Evolutionary conservation across 2,329 filamentous ascomycete species (phyloP).

Genomic region (Myriosclerotinia curreyana): DNA sequence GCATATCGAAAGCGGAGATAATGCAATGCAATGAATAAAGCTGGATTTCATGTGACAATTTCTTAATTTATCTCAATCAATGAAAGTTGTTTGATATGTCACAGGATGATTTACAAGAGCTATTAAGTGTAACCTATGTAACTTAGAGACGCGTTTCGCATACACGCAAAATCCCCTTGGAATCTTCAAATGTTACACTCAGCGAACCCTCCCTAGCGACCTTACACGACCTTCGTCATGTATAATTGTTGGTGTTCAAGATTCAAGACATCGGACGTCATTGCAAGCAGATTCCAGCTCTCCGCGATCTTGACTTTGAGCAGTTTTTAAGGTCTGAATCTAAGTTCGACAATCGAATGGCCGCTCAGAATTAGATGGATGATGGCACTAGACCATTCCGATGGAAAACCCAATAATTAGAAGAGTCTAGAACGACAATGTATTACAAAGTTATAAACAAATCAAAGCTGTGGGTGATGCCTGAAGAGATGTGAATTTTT

Average conservation of each 20-base stretch:
- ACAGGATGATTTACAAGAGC: background rate
- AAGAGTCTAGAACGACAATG: background rate
- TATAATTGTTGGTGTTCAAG: background rate
- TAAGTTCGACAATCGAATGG: too few species aligned
- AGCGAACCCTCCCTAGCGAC: slow-evolving; percentile 7
- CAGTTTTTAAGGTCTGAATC: too few species aligned
- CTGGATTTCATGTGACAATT: background rate
- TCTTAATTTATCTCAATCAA: slow-evolving; percentile 1
- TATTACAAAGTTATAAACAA: background rate
- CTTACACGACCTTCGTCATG: slow-evolving; percentile 16
- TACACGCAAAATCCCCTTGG: slow-evolving; percentile 1
- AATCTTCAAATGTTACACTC: slow-evolving; percentile 7
- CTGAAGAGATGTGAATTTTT: too few species aligned
- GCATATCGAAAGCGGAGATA: slow-evolving; percentile 9
- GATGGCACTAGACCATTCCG: background rate
- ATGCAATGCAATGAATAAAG: slow-evolving; percentile 15
- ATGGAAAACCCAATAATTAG: background rate
- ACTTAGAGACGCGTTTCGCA: background rate
- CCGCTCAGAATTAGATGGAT: too few species aligned
- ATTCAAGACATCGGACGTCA: slow-evolving; percentile 19
- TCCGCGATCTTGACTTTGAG: background rate
- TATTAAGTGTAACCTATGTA: slow-evolving; percentile 10
- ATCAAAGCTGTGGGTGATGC: background rate
- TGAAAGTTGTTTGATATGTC: background rate
- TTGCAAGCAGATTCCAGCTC: slow-evolving; percentile 7